Base-by-base conservation (phyloP, 768 basidiomycete species). In the Pulveroboletus ravenelii region DNA sequence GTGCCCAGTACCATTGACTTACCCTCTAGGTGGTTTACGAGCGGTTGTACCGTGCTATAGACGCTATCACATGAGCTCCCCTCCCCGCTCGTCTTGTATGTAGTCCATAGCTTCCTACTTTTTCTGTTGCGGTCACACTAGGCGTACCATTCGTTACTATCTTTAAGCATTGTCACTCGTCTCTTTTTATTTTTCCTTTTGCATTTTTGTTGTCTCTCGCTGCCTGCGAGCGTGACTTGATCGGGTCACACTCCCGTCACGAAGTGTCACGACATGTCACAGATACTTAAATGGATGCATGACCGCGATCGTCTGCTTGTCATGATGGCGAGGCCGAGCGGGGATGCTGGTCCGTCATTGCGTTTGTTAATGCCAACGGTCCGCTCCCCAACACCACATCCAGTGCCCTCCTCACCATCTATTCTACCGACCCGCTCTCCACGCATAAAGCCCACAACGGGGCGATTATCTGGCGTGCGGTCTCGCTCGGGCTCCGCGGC, bases 21-120 rank as follows among this genome's bases (percentile, higher is more conserved):
- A 32, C 41, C 59, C 59, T 62, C 53, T 65, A 87, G 85, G 85
- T 88, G 86, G 86, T 87, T 87, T 64, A 76, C 82, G 55, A 79
- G 75, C 57, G 86, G 86, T 37, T 88, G 86, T 64, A 74, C 76
- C 15, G 75, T 86, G 56, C 77, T 70, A 56, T 78, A 61, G 69
- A 14, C 34, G 10, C n/a, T 17, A 9, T n/a, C n/a, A n/a, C n/a
- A n/a, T n/a, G n/a, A n/a, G n/a, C n/a, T n/a, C n/a, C n/a, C n/a
- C n/a, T 45, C 39, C 31, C 41, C 17, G 29, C 43, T 23, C 23
- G 38, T 52, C 44, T 57, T 49, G 47, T 45, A 48, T 64, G 49
- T 47, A 47, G 30, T 53, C 41, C 48, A 57, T 40, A 45, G 10
- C 32, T 43, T 45, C 39, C 48, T 53, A 46, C 41, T 5, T 45